Base-by-base conservation (phyloP, 805 yeast species). In the Kodamaea neixiangensis region DNA sequence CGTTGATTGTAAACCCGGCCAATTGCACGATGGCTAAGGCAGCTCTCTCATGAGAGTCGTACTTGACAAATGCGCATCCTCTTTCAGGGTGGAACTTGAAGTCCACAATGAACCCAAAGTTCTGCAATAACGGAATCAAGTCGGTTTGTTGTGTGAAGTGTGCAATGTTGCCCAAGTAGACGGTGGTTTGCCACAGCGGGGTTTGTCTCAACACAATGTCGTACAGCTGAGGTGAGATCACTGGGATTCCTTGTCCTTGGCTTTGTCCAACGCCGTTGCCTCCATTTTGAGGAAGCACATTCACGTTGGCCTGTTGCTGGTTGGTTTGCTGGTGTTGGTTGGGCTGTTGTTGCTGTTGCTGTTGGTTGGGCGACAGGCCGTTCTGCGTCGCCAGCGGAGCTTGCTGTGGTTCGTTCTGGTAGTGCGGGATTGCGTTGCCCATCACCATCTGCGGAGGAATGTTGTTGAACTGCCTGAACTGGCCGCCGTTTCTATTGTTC, bases 61-160 rank as follows among this genome's bases (percentile, higher is more conserved):
- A 89, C 67, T 86, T 86, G 54, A 88, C 93, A 73, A 90, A 91
- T 9, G 96, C 96, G 72, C 93, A 90, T 4, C 93, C 94, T 55
- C 81, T 81, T 50, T 89, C 96, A 7, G 90, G 86, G 57, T 86
- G 86, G 60, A 87, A 80, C 66, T 87, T 86, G 63, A 90, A 82
- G 58, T 87, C 94, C 51, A 87, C 85, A 62, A 90, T 86, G 67
- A 75, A 88, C 5, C 97, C 97, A 65, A 89, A 89, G 58, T 80
- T 84, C 63, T 84, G 92, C 55, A 89, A 70, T 48, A 89, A 68
- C 18, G 93, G 89, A 50, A 86, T 75, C 60, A 90, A 72, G 55
- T 88, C 94, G 49, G 76, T 76, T 66, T 87, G 90, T 47, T 86
- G 81, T 21, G 89, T 83, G 65, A 76, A 83, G 58, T 86, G 92